A percentile compares a stretch with the other conserved stretches of the same genome.
phyloP scores from a whole-genome alignment of 306 rosid species.

The Vigna angularis region DNA sequence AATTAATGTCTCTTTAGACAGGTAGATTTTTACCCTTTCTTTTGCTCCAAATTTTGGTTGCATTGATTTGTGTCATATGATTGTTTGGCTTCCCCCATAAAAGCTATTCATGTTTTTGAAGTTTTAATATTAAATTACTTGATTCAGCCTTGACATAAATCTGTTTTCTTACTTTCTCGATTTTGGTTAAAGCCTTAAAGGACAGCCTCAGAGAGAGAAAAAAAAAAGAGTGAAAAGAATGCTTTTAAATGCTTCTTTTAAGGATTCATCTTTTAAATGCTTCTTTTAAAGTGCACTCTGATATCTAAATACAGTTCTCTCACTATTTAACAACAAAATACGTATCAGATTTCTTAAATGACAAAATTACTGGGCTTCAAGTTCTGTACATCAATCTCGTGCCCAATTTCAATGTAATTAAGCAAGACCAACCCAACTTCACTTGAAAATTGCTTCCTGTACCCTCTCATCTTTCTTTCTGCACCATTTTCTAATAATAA shows the following conservation, averaged over 20 bases:
- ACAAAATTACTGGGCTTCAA: slow-evolving; percentile 9
- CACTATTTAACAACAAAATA: not conserved
- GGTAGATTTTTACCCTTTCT: not conserved
- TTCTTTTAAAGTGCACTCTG: not conserved
- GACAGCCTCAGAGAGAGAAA: not conserved
- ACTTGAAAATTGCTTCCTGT: not conserved
- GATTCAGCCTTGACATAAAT: not conserved
- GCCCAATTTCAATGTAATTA: not conserved
- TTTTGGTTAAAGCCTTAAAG: slow-evolving; percentile 18
- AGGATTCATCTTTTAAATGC: not conserved
- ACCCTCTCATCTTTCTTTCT: too few relatives aligned
- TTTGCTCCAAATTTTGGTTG: slow-evolving; percentile 1
- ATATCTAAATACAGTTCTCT: not conserved
- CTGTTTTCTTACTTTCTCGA: not conserved
- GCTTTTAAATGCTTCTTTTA: not conserved
- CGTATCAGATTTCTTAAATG: not conserved
- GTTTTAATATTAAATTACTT: slow-evolving; percentile 17
- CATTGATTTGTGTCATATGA: not conserved
- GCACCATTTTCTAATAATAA: too few relatives aligned
- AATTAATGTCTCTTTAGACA: slow-evolving; percentile 12
- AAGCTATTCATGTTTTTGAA: not conserved
- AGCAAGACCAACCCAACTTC: not conserved
- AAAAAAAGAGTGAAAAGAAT: not conserved
- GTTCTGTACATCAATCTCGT: too few relatives aligned
- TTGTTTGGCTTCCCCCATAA: not conserved